Base-by-base conservation (phyloP, 2,329 filamentous ascomycete species). In the Bipolaris sorokiniana region DNA sequence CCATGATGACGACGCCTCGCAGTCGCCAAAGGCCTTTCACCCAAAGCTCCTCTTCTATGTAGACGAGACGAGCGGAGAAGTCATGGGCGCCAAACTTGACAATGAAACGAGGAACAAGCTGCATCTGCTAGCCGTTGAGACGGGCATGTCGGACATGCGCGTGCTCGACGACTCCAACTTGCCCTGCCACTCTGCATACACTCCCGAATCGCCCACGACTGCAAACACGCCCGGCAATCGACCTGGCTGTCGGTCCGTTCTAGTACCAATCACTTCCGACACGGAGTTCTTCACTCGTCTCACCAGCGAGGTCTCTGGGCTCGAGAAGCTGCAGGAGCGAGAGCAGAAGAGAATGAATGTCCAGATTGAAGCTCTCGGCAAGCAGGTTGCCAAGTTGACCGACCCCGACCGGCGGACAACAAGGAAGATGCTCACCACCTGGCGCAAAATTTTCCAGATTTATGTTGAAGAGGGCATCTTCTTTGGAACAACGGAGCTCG, bases 401-500 rank as follows among this genome's bases (percentile, higher is more conserved):
- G 85, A 86, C 57, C 90, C 90, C 3, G 84, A 84, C 51, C 84
- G 86, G 18, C 83, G 84, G 44, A 86, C 84, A 59, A 87, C 81
- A 42, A 82, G 78, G 50, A 78, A 83, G 42, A 90, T 95, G 70
- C 78, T 96, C 22, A 85, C 87, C 51, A 84, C 83, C 36, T 96
- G 92, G 92, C 86, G 92, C 47, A 84, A 89, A 63, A 88, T 96
- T 61, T 94, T 96, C 67, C 88, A 92, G 58, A 78, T 94, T 0
- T 96, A 96, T 69, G 78, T 93, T 11, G 88, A 95, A 54, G 88
- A 89, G 7, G 85, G 89, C 52, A 83, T 96, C 28, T 96, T 96
- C 78, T 95, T 95, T 73, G 91, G 90, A 1, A 90, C 88, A 0
- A 85, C 86, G 28, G 91, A 96, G 73, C 77, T 78, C 31, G 88